Conservation (phyloP, 805 yeast genomes). For the Yamadazyma kitorensis region DNA sequence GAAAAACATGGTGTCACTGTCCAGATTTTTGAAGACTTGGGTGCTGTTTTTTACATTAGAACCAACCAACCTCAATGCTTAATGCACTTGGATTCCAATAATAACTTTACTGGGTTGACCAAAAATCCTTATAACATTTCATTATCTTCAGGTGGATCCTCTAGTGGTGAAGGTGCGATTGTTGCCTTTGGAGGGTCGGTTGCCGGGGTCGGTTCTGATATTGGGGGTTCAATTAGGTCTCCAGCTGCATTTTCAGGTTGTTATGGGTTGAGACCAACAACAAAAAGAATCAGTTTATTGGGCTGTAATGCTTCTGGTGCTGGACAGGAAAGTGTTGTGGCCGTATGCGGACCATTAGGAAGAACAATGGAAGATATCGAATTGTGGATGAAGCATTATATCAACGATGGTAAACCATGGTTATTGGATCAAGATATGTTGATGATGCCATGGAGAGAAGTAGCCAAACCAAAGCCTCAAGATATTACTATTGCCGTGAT, state of each 20-base stretch:
- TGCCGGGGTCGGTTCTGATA: constrained; percentile 41
- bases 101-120: constrained; percentile 36
- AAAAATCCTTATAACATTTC: constrained; percentile 35
- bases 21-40: constrained; percentile 34
- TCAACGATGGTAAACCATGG: constrained; percentile 68
- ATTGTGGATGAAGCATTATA: constrained; percentile 61
- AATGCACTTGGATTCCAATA: constrained; percentile 43
- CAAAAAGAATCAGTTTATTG: constrained; percentile 28
- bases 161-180: constrained; percentile 44
- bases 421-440: constrained; percentile 42
- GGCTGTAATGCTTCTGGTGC: constrained; percentile 53
- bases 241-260: constrained; percentile 44
- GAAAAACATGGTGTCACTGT: constrained; percentile 27
- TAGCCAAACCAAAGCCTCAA: constrained; percentile 34
- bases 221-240: constrained; percentile 43
- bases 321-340: constrained; percentile 63
- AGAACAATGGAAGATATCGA: constrained; percentile 65
- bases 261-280: constrained; percentile 39
- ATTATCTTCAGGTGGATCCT: constrained; percentile 43
- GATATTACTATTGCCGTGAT: constrained; percentile 59
- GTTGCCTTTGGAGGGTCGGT: constrained; percentile 40
- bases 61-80: constrained; percentile 43
- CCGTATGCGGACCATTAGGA: constrained; percentile 68
- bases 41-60: constrained; percentile 42
- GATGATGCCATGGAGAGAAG: constrained; percentile 54